Evolutionary conservation across 345 rosid species (phyloP).

Genomic region (Eucalyptus regnans): DNA sequence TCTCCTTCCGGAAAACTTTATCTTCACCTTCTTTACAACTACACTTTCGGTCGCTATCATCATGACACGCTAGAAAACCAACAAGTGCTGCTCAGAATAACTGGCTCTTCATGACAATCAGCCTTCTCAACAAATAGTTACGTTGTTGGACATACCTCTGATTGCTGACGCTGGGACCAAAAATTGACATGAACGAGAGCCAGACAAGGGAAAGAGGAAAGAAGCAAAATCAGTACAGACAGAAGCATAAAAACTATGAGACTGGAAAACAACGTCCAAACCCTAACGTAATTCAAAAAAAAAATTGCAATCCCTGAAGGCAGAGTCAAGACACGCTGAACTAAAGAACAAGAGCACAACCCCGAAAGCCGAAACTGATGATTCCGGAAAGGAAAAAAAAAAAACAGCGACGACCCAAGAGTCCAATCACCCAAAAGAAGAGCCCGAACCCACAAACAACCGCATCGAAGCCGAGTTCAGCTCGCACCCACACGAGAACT

Average conservation of each 20-base stretch:
- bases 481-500: neutral
- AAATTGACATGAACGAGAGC: neutral
- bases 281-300: neutral
- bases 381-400: neutral
- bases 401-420: neutral
- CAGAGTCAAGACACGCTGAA: neutral
- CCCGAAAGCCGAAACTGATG: neutral
- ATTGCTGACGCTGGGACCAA: neutral
- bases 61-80: neutral
- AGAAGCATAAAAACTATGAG: neutral
- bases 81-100: neutral
- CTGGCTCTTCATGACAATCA: neutral
- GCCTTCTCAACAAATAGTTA: neutral
- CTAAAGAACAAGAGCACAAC: neutral
- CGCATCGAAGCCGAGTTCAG: neutral
- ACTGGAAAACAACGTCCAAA: neutral
- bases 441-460: neutral
- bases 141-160: neutral
- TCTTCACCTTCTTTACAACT: conserved; percentile 33
- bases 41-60: conserved; percentile 30
- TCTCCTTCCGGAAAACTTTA: conserved; percentile 37
- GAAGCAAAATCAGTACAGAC: neutral
- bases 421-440: neutral
- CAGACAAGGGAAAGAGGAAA: neutral
- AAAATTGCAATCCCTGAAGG: neutral